phyloP scores from a whole-genome alignment of 2,329 filamentous ascomycete species.

The Aspergillus tubingensis region DNA sequence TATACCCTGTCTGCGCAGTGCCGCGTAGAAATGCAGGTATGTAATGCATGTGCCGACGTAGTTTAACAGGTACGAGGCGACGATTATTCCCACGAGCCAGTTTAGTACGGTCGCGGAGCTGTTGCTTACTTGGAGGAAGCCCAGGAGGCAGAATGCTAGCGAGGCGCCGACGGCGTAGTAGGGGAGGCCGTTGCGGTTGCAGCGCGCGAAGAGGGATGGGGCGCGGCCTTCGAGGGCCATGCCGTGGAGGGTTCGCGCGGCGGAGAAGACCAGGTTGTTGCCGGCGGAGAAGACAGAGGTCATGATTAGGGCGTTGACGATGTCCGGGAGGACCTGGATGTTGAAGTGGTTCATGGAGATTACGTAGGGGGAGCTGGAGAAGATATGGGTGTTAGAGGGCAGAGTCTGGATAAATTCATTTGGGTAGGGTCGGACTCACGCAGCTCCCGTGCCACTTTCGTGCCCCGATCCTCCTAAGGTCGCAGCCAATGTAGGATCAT shows the following conservation, averaged over 20 bases:
- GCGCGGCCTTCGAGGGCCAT: slow-evolving; percentile 66
- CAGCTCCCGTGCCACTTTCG: slow-evolving; percentile 59
- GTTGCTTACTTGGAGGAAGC: slow-evolving; percentile 70
- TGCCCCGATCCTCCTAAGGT: slow-evolving; percentile 48
- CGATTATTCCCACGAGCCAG: slow-evolving; percentile 36
- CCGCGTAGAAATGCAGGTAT: slow-evolving; percentile 70
- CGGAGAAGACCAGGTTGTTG: slow-evolving; percentile 65
- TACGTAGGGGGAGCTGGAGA: slow-evolving; percentile 60
- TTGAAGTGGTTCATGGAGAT: slow-evolving; percentile 64
- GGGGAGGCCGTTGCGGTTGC: slow-evolving; percentile 65
- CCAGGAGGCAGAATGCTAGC: slow-evolving; percentile 65
- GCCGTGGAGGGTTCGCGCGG: slow-evolving; percentile 64
- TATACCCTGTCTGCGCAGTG: slow-evolving; percentile 66
- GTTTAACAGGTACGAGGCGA: slow-evolving; percentile 32
- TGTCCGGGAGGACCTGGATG: slow-evolving; percentile 63
- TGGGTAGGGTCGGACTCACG: slow-evolving; percentile 26
- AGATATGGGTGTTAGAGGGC: not conserved
- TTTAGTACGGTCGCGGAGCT: slow-evolving; percentile 63
- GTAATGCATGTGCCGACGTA: slow-evolving; percentile 63
- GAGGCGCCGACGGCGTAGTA: slow-evolving; percentile 67
- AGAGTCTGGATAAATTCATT: not conserved
- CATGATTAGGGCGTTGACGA: slow-evolving; percentile 70
- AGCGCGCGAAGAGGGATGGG: slow-evolving; percentile 47
- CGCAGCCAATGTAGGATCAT: slow-evolving; percentile 59
- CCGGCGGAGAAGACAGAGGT: slow-evolving; percentile 67